A percentile compares a stretch with the other conserved stretches of the same genome.
Conservation (phyloP, 306 rosid species). For the Vicia villosa region DNA sequence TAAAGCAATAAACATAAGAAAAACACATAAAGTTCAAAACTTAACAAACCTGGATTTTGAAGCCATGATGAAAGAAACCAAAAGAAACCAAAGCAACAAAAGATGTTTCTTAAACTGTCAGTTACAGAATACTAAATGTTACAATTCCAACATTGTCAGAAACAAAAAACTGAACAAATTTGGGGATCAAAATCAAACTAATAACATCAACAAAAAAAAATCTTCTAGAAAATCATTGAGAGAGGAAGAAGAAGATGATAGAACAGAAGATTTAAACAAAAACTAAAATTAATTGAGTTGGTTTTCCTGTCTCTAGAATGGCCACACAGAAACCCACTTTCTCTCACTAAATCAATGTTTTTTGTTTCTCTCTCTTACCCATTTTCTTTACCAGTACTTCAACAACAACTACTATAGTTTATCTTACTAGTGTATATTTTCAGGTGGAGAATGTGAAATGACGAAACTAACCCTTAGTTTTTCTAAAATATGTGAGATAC, state of each 20-base stretch:
- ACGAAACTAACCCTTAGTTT: conserved; percentile 53
- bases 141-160: conserved; percentile 57
- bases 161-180: conserved; percentile 32
- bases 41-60: conserved; percentile 73
- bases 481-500: conserved; percentile 39
- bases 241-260: conserved; percentile 7
- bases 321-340: conserved; percentile 28
- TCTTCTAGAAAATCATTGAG: neutral
- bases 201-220: neutral
- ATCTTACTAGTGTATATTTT: neutral
- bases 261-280: conserved; percentile 38
- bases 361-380: neutral
- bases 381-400: neutral
- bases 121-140: conserved; percentile 39
- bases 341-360: conserved; percentile 7
- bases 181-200: conserved; percentile 50
- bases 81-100: conserved; percentile 19
- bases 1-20: neutral
- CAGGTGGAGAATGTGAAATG: conserved; percentile 23
- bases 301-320: conserved; percentile 59
- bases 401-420: neutral
- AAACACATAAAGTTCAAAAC: conserved; percentile 17
- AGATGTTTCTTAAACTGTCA: conserved; percentile 13
- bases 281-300: conserved; percentile 49
- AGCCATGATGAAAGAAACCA: conserved; percentile 48